Evolutionary conservation across 1,284 basidiomycete species (phyloP), one percentile per base, ranked within the genome.

Genomic region (Microbotryomycetes sp.): DNA sequence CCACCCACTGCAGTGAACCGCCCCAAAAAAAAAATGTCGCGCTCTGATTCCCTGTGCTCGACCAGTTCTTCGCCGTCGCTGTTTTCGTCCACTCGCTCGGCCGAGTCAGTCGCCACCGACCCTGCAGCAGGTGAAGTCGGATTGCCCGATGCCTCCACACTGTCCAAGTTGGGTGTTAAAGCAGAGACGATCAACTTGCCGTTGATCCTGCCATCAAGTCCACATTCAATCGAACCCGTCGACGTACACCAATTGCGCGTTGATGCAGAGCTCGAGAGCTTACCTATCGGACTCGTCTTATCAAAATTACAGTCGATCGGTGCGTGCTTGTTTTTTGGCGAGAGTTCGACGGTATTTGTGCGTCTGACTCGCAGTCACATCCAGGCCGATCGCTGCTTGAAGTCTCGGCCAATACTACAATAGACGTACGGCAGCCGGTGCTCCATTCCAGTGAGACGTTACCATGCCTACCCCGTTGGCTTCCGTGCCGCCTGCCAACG

Each of bases 131-230:
- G n/a, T n/a, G n/a, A n/a, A n/a, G n/a, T n/a, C n/a, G n/a, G n/a
- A n/a, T n/a, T n/a, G n/a, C n/a, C n/a, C n/a, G n/a, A n/a, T n/a
- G n/a, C n/a, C n/a, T n/a, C n/a, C n/a, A n/a, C n/a, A n/a, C n/a
- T n/a, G n/a, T n/a, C n/a, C n/a, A n/a, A n/a, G n/a, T n/a, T 41
- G 11, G 35, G 35, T 18, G 18, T 54, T 26, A 65, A 65, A 16
- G 57, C 57, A 4, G 47, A 49, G 13, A 54, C 56, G 6, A 56
- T 65, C 28, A 60, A 56, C 41, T 56, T 65, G 7, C 64, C 64
- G 2, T 52, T 60, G 9, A 48, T 60, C 4, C 56, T 65, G 1
- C 64, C 64, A 0, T 15, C 45, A 0, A 54, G 57, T 1, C 61
- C 64, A 0, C 31, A 52, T 3, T 52, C 26, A 0, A 23, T 60